phyloP scores from a whole-genome alignment of 2,329 filamentous ascomycete genomes.

The Calonectria pseudoturangicola region DNA sequence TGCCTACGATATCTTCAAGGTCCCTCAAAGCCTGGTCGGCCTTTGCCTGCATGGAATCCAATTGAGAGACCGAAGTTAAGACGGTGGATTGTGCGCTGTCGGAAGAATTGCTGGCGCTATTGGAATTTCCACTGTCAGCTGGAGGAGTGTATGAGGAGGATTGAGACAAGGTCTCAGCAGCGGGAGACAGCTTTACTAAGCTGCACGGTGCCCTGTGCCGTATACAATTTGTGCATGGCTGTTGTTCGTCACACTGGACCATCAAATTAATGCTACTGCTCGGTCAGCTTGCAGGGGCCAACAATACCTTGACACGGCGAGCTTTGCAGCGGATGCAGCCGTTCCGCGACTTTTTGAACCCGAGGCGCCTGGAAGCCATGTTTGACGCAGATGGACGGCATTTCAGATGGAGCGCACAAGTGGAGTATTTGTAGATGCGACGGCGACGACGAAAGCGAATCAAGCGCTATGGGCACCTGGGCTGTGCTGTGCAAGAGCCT shows the following conservation, averaged over 20 bases:
- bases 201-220: background rate
- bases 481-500: background rate
- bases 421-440: conserved; percentile 17
- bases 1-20: background rate
- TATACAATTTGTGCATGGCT: conserved; percentile 8
- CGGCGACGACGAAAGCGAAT: conserved; percentile 13
- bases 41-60: background rate
- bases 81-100: background rate
- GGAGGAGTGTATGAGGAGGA: background rate
- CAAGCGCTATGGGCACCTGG: background rate
- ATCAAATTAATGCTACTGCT: background rate
- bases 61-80: background rate
- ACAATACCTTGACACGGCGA: conserved; percentile 5
- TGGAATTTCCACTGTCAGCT: background rate
- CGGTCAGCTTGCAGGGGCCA: background rate
- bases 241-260: background rate
- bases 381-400: background rate
- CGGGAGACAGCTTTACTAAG: background rate
- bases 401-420: background rate
- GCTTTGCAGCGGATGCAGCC: conserved; percentile 10
- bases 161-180: background rate
- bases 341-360: conserved; percentile 17
- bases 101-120: background rate
- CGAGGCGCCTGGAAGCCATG: background rate
- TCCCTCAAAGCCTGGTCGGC: background rate